phyloP scores from a whole-genome alignment of 768 basidiomycete genomes.

The Boletellus ananas region DNA sequence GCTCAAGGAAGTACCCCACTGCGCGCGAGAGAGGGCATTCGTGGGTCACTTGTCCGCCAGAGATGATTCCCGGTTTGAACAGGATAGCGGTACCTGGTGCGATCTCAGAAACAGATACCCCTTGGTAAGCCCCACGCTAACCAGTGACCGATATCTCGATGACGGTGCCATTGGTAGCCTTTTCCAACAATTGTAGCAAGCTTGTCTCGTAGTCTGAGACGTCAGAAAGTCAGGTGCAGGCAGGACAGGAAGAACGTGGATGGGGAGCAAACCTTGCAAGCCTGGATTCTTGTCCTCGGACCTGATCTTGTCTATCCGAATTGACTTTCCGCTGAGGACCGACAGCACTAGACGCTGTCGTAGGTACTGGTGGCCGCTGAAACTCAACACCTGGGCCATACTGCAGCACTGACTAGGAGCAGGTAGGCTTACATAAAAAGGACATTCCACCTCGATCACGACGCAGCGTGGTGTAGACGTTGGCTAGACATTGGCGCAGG shows the following conservation, averaged over 20 bases:
- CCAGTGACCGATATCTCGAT: conserved; percentile 97
- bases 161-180: conserved; percentile 87
- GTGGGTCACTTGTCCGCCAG: conserved; percentile 76
- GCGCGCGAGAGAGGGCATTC: conserved; percentile 87
- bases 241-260: neutral
- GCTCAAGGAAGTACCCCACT: conserved; percentile 93
- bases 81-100: conserved; percentile 80
- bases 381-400: conserved; percentile 51
- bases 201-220: conserved; percentile 86
- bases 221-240: neutral
- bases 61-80: conserved; percentile 88
- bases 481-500: conserved; percentile 9
- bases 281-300: conserved; percentile 93
- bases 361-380: conserved; percentile 79
- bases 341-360: conserved; percentile 86
- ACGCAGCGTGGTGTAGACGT: conserved; percentile 9
- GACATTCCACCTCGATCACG: neutral
- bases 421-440: conserved; percentile 25
- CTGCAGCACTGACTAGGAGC: neutral
- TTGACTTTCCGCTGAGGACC: conserved; percentile 79
- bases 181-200: conserved; percentile 81
- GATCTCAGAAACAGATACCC: conserved; percentile 1
- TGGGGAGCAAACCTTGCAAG: conserved; percentile 59
- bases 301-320: conserved; percentile 85
- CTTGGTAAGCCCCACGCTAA: conserved; percentile 28